Evolutionary conservation across 2,329 filamentous ascomycete species (phyloP), one percentile per base, ranked within the genome.

Genomic region (Xylaria sp.): DNA sequence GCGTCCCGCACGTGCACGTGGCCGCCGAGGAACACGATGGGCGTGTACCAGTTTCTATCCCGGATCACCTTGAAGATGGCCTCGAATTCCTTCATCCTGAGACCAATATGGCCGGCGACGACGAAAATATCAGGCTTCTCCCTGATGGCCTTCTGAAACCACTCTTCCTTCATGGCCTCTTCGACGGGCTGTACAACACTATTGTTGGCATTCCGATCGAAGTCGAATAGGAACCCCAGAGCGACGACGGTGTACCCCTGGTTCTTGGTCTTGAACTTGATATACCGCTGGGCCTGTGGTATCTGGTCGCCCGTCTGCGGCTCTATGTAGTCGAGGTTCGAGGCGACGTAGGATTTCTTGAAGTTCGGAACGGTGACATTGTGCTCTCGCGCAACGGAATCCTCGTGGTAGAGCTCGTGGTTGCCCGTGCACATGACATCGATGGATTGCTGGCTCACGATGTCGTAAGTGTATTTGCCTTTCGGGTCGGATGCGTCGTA

Each of bases 191-290:
- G 86, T 0, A 97, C 90, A 2, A 91, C 78, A 0, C 91, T 96
- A 71, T 97, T 97, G 70, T 96, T 94, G 51, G 89, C 88, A 70
- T 96, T 96, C 17, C 87, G 86, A 1, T 84, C 90, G 66, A 99
- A 99, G 74, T 99, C 87, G 72, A 97, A 99, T 2, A 99, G 76
- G 72, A 99, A 97, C 2, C 94, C 94, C 71, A 99, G 92, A 0
- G 93, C 90, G 44, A 96, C 78, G 53, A 99, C 85, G 16, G 88
- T 83, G 55, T 96, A 86, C 4, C 88, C 89, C 63, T 91, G 90
- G 62, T 95, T 91, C 77, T 92, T 92, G 5, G 94, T 99, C 52
- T 84, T 92, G 73, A 99, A 96, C 68, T 91, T 94, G 70, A 89
- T 87, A 73, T 87, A 97, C 9, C 92, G 83, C 63, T 86, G 87